A percentile compares a stretch with the other conserved stretches of the same genome.
Evolutionary conservation across 192 early-diverging fungal genomes (phyloP).

Genomic region (Globomyces pollinis-pini): DNA sequence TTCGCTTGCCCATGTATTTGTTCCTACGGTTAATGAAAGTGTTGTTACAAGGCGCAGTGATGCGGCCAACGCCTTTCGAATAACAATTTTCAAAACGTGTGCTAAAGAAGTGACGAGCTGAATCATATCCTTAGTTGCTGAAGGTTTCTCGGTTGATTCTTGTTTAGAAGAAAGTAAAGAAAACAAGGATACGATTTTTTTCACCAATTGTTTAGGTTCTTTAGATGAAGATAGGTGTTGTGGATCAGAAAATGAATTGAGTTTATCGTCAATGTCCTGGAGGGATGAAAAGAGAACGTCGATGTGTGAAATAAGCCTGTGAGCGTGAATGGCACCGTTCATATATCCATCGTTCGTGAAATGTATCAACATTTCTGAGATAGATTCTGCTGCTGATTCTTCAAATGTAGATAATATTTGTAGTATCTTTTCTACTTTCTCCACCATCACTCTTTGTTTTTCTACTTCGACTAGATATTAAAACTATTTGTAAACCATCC

Average conservation of each 20-base stretch:
- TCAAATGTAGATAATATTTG: conserved; percentile 90
- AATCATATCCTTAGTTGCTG: conserved; percentile 74
- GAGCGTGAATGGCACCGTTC: conserved; percentile 74
- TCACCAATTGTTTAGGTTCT: conserved; percentile 93
- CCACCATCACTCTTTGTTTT: conserved; percentile 66
- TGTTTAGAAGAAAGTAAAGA: conserved; percentile 71
- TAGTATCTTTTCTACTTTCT: conserved; percentile 86
- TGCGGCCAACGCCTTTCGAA: conserved; percentile 79
- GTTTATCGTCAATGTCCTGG: conserved; percentile 73
- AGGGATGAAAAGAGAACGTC: conserved; percentile 85
- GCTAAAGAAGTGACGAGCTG: conserved; percentile 84
- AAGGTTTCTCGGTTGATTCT: conserved; percentile 36
- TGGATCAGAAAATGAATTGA: conserved; percentile 56
- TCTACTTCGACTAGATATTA: conserved; percentile 31
- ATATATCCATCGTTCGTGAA: conserved; percentile 78
- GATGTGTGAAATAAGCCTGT: conserved; percentile 83
- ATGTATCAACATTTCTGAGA: conserved; percentile 88
- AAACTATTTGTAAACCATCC: conserved; percentile 9
- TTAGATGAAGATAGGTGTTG: conserved; percentile 45
- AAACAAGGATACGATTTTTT: conserved; percentile 92
- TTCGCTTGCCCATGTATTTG: conserved; percentile 39
- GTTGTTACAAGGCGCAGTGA: conserved; percentile 69
- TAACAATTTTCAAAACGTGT: conserved; percentile 85
- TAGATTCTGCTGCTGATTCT: conserved; percentile 91
- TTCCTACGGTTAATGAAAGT: conserved; percentile 39